Conservation (phyloP, 768 basidiomycete species). For the Phlegmacium glaucopus region DNA sequence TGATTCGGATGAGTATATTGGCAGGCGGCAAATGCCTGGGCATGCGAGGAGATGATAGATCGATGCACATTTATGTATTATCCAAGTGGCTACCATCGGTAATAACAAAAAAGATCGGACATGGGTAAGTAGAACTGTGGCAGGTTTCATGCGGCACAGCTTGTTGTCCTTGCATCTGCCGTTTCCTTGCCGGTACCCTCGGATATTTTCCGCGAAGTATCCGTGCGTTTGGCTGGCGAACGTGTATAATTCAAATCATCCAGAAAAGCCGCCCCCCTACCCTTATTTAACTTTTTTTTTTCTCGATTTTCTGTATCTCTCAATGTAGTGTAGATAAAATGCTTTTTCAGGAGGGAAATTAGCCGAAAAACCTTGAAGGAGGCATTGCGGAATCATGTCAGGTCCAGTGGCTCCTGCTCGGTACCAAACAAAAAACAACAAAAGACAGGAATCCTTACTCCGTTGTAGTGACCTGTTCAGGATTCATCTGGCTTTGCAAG, state of each 20-base stretch:
- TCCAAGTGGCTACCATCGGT: too few relatives aligned
- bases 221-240: too few relatives aligned
- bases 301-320: too few relatives aligned
- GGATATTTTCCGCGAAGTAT: conserved; percentile 1
- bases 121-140: background rate
- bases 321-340: too few relatives aligned
- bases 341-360: background rate
- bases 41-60: too few relatives aligned
- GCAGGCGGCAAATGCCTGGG: too few relatives aligned
- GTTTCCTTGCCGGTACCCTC: background rate
- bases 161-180: background rate
- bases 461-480: conserved; percentile 34
- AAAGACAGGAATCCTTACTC: conserved; percentile 28
- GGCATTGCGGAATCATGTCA: too few relatives aligned
- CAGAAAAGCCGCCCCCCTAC: too few relatives aligned
- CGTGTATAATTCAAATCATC: background rate
- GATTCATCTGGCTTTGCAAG: conserved; percentile 39
- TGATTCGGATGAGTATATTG: too few relatives aligned
- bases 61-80: too few relatives aligned
- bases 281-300: too few relatives aligned
- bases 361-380: conserved; percentile 6
- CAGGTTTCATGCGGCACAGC: background rate
- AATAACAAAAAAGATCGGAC: background rate
- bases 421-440: conserved; percentile 31
- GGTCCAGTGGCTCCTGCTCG: conserved; percentile 20